Evolutionary conservation across 2,329 filamentous ascomycete genomes (phyloP).

Genomic region (Aspergillus ustus): DNA sequence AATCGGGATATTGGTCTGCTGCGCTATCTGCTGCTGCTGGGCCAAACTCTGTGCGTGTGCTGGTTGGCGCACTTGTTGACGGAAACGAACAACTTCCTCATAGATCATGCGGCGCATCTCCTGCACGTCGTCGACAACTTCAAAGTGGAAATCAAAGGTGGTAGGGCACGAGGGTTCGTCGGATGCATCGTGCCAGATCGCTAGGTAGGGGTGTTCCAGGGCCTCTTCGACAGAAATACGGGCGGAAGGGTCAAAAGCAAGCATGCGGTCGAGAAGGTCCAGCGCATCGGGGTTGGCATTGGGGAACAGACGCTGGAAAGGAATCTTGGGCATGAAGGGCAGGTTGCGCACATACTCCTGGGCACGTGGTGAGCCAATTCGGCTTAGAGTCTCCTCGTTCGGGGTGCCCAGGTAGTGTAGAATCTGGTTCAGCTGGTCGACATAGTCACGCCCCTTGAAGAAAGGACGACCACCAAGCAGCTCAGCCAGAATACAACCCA

Average conservation of each 20-base stretch:
- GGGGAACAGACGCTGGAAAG: conserved; percentile 86
- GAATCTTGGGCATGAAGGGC: conserved; percentile 90
- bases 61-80: conserved; percentile 62
- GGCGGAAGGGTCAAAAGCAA: conserved; percentile 92
- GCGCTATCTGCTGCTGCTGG: conserved; percentile 47
- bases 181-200: conserved; percentile 97
- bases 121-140: conserved; percentile 90
- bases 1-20: conserved; percentile 61
- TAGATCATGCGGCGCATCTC: conserved; percentile 98
- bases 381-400: conserved; percentile 88
- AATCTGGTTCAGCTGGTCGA: conserved; percentile 99
- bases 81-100: conserved; percentile 89
- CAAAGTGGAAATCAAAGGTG: conserved; percentile 97
- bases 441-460: conserved; percentile 99
- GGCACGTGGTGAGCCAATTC: conserved; percentile 92
- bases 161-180: conserved; percentile 94
- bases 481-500: conserved; percentile 96
- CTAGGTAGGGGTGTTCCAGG: conserved; percentile 92
- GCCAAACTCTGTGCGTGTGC: conserved; percentile 47
- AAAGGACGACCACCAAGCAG: conserved; percentile 94
- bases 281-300: conserved; percentile 95
- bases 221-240: conserved; percentile 95
- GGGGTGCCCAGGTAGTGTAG: conserved; percentile 96
- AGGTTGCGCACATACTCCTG: conserved; percentile 99
- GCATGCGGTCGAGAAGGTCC: conserved; percentile 94